Percentiles rank a stretch among this genome's conserved stretches.
Conservation (phyloP, 345 rosid species). For the Microcos paniculata region DNA sequence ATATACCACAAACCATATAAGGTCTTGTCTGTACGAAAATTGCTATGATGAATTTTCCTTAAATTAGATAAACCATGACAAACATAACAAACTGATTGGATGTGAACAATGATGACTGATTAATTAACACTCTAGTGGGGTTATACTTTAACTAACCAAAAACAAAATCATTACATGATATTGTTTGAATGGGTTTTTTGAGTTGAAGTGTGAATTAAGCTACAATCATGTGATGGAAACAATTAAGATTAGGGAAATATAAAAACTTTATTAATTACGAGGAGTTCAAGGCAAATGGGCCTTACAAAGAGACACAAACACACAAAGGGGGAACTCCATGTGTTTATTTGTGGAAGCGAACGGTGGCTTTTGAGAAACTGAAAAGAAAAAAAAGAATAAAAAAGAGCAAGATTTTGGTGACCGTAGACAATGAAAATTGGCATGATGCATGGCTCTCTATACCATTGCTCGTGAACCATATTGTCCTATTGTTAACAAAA, state of each 20-base stretch:
- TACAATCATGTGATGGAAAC: neutral
- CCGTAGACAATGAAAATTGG: neutral
- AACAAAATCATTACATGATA: neutral
- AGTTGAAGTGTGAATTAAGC: slow-evolving; percentile 2
- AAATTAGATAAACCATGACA: neutral
- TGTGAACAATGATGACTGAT: neutral
- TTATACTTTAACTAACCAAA: neutral
- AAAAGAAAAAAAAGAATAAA: neutral
- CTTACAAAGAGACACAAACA: neutral
- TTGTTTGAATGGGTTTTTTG: neutral
- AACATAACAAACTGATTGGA: neutral
- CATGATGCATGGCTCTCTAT: slow-evolving; percentile 1
- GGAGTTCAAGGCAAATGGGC: neutral
- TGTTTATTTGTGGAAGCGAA: neutral
- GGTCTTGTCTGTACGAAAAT: neutral
- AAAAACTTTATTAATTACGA: neutral
- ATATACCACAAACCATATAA: neutral
- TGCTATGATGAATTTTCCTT: neutral
- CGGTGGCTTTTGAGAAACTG: neutral
- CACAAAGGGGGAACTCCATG: neutral
- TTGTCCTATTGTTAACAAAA: neutral
- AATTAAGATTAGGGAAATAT: neutral
- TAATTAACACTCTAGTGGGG: neutral
- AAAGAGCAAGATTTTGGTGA: neutral
- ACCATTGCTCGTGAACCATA: slow-evolving; percentile 1